Evolutionary conservation across 2,329 filamentous ascomycete species (phyloP).

Genomic region (Thielaviopsis euricoi): DNA sequence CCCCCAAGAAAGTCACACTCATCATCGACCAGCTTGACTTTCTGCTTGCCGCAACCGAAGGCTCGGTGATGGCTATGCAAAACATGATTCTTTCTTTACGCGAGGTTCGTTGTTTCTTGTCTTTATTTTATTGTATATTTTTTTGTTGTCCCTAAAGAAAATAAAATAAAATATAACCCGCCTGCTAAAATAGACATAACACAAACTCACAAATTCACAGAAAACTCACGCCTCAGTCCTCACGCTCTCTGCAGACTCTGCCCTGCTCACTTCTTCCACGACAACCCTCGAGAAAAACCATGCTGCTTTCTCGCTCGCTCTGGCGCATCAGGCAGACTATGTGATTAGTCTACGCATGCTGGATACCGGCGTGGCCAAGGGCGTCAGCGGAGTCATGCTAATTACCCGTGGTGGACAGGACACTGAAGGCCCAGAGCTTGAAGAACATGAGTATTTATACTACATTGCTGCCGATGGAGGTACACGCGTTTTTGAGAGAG

Average conservation of each 20-base stretch:
- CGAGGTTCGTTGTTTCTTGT: constrained; percentile 36
- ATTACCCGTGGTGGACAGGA: constrained; percentile 42
- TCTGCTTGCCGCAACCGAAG: constrained; percentile 41
- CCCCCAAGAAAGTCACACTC: constrained; percentile 32
- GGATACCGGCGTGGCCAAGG: constrained; percentile 75
- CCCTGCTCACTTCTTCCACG: constrained; percentile 43
- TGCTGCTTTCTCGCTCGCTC: constrained; percentile 50
- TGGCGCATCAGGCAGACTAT: constrained; percentile 59
- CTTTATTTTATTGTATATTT: too few species aligned
- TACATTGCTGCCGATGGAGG: constrained; percentile 63
- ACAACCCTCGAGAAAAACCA: constrained; percentile 56
- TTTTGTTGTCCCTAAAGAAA: neutral
- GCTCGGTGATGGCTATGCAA: constrained; percentile 30
- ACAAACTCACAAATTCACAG: constrained; percentile 25
- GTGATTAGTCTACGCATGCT: constrained; percentile 58
- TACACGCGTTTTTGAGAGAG: constrained; percentile 72
- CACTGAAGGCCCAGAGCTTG: constrained; percentile 18
- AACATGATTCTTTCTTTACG: constrained; percentile 42
- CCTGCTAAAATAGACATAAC: too few species aligned
- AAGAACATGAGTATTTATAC: constrained; percentile 63
- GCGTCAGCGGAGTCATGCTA: constrained; percentile 77
- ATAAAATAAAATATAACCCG: too few species aligned
- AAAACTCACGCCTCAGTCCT: constrained; percentile 49
- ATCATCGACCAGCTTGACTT: constrained; percentile 51
- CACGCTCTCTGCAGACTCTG: constrained; percentile 54